These are phyloP conservation scores for Podaxis pistillaris DNA, from an alignment of 768 basidiomycete species.

Conservation along the genomic window DNA sequence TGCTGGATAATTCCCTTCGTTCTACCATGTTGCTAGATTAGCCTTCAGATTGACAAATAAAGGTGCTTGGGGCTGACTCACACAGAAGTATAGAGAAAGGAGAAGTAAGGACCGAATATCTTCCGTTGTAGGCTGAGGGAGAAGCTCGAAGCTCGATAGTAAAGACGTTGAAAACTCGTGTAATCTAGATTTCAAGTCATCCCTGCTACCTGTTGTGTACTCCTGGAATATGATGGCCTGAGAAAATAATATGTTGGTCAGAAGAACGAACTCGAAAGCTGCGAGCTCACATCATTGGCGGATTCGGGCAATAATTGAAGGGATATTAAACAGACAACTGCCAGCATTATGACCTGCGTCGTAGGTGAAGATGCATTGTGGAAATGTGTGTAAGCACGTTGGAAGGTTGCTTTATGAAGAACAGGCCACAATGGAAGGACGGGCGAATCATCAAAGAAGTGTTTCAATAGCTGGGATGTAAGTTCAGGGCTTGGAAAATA, in stretches of 20 bases:
- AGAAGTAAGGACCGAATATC: slow-evolving; percentile 16
- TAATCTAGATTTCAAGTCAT: slow-evolving; percentile 17
- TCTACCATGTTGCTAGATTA: slow-evolving; percentile 9
- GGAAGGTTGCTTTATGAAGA: slow-evolving; percentile 18
- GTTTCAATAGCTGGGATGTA: slow-evolving; percentile 15
- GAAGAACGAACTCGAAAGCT: neutral
- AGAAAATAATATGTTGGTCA: neutral
- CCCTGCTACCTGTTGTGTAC: slow-evolving; percentile 16
- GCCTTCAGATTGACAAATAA: neutral
- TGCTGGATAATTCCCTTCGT: slow-evolving; percentile 15
- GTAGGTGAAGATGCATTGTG: slow-evolving; percentile 8
- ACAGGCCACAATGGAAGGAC: slow-evolving; percentile 19
- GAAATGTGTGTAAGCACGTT: slow-evolving; percentile 5
- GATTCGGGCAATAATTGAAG: slow-evolving; percentile 20
- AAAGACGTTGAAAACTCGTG: slow-evolving; percentile 17
- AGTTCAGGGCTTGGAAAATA: slow-evolving; percentile 20
- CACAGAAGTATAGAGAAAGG: slow-evolving; percentile 16
- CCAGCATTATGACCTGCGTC: slow-evolving; percentile 16
- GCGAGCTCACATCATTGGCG: slow-evolving; percentile 15
- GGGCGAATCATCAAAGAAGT: slow-evolving; percentile 19
- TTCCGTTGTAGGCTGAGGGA: slow-evolving; percentile 14
- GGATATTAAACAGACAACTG: slow-evolving; percentile 18
- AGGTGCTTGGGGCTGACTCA: neutral
- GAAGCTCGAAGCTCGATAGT: slow-evolving; percentile 7
- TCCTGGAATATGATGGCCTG: slow-evolving; percentile 14